Base-by-base conservation (phyloP, 495 filamentous ascomycete species). In the Immersiella caudata region DNA sequence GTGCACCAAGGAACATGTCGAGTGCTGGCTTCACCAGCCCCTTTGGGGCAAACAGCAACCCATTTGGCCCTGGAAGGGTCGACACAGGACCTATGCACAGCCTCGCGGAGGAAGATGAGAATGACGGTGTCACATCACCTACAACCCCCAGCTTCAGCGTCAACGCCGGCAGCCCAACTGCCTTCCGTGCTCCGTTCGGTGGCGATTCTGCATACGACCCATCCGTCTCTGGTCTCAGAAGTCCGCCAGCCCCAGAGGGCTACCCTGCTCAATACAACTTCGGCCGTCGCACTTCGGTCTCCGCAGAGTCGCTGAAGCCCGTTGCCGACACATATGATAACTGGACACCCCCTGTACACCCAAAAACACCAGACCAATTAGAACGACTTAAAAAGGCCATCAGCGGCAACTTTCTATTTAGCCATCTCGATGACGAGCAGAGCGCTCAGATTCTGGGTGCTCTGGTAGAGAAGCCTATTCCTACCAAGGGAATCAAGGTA, bases 201-300 rank as follows among this genome's bases (percentile, higher is more conserved):
- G 82, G 76, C 21, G 85, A 86, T 70, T 75, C 77, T 24, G 58
- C 79, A 3, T 61, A 66, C 21, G 80, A 83, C 67, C 57, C 79
- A 21, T 79, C 78, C 9, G 16, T 46, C 40, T 71, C 77, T 2
- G 78, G 78, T 1, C 67, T 81, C 69, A 78, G 81, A 68, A 77
- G 76, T 36, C 77, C 77, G 27, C 80, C 78, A 14, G 80, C 82
- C 62, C 79, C 84, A 33, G 88, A 92, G 58, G 91, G 90, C 64
- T 93, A 97, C 72, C 96, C 96, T 52, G 90, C 86, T 68, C 94
- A 97, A 74, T 99, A 97, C 79, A 94, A 94, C 75, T 88, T 97
- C 83, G 90, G 86, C 72, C 91, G 95, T 67, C 92, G 95, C 55
- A 97, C 93, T 22, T 98, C 95, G 7, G 96, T 99, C 33, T 98